Evolutionary conservation across 176 grass and related monocot genomes (phyloP).

Genomic region (Oryza australiensis): DNA sequence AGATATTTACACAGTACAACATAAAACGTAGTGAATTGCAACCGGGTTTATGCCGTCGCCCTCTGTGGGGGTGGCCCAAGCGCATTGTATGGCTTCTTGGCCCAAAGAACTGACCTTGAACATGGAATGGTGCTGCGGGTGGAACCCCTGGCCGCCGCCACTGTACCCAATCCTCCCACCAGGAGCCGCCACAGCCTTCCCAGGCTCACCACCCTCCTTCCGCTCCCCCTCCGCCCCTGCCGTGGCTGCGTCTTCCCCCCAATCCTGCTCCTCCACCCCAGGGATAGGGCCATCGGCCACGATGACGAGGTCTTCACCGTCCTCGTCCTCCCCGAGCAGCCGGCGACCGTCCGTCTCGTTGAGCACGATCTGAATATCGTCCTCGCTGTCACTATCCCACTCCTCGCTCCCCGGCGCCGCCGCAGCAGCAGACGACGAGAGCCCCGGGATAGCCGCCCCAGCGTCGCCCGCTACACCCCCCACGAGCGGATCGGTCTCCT

Average conservation of each 20-base stretch:
- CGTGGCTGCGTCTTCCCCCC: constrained; percentile 63
- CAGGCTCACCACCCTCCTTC: constrained; percentile 62
- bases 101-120: constrained; percentile 91
- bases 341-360: constrained; percentile 70
- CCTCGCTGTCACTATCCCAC: constrained; percentile 95
- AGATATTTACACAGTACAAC: constrained; percentile 55
- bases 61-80: constrained; percentile 54
- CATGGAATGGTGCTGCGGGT: constrained; percentile 88
- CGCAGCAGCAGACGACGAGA: constrained; percentile 42
- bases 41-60: constrained; percentile 48
- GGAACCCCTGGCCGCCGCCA: constrained; percentile 66
- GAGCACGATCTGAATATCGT: constrained; percentile 96
- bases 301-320: constrained; percentile 75
- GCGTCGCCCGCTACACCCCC: constrained; percentile 40
- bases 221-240: constrained; percentile 58
- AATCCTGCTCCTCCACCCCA: constrained; percentile 78
- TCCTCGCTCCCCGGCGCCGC: constrained; percentile 63
- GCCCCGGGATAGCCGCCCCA: constrained; percentile 70
- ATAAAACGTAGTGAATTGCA: constrained; percentile 58
- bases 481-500: constrained; percentile 51
- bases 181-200: constrained; percentile 37
- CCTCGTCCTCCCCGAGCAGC: constrained; percentile 59
- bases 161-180: constrained; percentile 72
- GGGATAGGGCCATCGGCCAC: constrained; percentile 77
- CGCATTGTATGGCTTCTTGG: constrained; percentile 49